Evolutionary conservation across 1,284 basidiomycete species (phyloP).

Genomic region (Rhodotorula sp.): DNA sequence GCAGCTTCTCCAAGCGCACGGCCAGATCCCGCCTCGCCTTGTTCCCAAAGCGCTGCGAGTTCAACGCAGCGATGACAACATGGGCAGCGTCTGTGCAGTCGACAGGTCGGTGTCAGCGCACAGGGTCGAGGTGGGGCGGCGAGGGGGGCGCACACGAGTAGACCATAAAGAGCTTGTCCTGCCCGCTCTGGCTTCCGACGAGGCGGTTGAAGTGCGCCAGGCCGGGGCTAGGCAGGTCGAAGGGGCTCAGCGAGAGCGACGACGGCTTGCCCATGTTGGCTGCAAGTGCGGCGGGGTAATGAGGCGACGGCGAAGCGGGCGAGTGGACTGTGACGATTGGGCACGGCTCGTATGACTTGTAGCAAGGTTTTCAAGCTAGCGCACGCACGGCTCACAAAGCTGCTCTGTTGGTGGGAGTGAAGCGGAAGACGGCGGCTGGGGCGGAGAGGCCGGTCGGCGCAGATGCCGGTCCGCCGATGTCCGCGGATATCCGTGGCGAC

Average conservation of each 20-base stretch:
- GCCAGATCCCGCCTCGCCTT: conserved; percentile 37
- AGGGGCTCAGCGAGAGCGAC: conserved; percentile 37
- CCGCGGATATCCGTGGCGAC: too few relatives aligned
- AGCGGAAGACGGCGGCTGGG: too few relatives aligned
- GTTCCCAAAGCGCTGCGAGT: conserved; percentile 28
- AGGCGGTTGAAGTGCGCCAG: conserved; percentile 42
- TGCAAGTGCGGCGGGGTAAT: too few relatives aligned
- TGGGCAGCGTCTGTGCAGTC: conserved; percentile 29
- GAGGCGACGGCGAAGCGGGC: too few relatives aligned
- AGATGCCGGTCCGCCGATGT: too few relatives aligned
- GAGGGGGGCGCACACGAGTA: conserved; percentile 28
- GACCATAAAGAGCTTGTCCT: conserved; percentile 45
- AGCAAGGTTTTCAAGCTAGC: too few relatives aligned
- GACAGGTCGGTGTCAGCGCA: neutral
- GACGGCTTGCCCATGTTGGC: neutral
- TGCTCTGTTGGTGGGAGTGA: too few relatives aligned
- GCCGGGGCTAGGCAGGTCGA: conserved; percentile 22
- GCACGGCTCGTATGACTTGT: too few relatives aligned
- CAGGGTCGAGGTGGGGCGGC: neutral
- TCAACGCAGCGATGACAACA: conserved; percentile 21
- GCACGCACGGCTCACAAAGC: too few relatives aligned
- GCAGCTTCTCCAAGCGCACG: conserved; percentile 37
- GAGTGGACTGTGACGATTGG: too few relatives aligned
- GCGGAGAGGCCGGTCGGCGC: too few relatives aligned
- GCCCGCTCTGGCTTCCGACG: conserved; percentile 32